phyloP scores from a whole-genome alignment of 768 basidiomycete genomes.

The Boletus subparvulus region DNA sequence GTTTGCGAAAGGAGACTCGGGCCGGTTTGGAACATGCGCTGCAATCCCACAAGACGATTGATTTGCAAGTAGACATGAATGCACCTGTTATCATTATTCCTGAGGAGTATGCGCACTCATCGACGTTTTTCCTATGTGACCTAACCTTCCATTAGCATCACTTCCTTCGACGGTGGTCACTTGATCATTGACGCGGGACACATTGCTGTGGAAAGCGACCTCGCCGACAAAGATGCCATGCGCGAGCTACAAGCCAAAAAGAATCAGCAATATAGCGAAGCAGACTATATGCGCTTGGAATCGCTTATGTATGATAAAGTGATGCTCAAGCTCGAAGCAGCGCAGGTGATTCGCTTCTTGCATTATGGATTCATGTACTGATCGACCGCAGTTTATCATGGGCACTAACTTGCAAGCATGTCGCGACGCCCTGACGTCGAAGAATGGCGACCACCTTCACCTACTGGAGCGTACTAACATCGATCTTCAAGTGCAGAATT shows the following conservation, averaged over 20 bases:
- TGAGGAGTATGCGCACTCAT: slow-evolving; percentile 61
- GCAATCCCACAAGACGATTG: slow-evolving; percentile 91
- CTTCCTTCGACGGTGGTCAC: slow-evolving; percentile 74
- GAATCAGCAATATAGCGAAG: slow-evolving; percentile 79
- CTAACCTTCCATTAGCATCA: slow-evolving; percentile 54
- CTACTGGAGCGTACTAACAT: slow-evolving; percentile 91
- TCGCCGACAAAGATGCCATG: slow-evolving; percentile 81
- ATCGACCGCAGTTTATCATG: slow-evolving; percentile 69
- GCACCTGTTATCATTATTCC: slow-evolving; percentile 97
- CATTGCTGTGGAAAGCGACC: slow-evolving; percentile 87
- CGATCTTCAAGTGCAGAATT: slow-evolving; percentile 85
- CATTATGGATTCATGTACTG: slow-evolving; percentile 2
- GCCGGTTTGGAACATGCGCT: slow-evolving; percentile 93
- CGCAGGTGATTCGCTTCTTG: slow-evolving; percentile 62
- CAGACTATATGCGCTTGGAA: slow-evolving; percentile 83
- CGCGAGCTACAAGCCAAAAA: slow-evolving; percentile 79
- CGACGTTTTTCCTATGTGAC: slow-evolving; percentile 14
- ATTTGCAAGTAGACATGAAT: slow-evolving; percentile 95
- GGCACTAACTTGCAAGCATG: slow-evolving; percentile 83
- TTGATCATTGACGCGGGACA: slow-evolving; percentile 95
- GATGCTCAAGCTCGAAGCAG: slow-evolving; percentile 75
- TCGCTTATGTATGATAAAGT: slow-evolving; percentile 95
- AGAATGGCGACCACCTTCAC: slow-evolving; percentile 65
- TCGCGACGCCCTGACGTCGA: slow-evolving; percentile 68
- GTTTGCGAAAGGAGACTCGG: slow-evolving; percentile 88